Conservation (phyloP, 2,329 filamentous ascomycete species). For the Eutypella sp. region DNA sequence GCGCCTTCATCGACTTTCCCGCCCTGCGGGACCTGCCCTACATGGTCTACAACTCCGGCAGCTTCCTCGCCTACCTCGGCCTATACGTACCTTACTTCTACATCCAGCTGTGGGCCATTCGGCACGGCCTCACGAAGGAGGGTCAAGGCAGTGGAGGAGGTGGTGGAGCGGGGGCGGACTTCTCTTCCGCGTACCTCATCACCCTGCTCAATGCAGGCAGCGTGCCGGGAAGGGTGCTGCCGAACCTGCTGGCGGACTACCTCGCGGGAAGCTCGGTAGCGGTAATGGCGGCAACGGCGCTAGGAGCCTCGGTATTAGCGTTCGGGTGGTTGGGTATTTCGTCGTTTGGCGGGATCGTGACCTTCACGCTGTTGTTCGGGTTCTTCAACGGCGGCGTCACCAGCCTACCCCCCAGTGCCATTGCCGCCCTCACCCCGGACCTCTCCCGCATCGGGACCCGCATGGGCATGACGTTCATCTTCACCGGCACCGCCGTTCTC, state of each 20-base stretch:
- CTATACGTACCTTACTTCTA: constrained; percentile 34
- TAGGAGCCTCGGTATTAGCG: constrained; percentile 22
- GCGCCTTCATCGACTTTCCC: constrained; percentile 20
- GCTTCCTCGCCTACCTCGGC: constrained; percentile 28
- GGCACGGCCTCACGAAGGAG: constrained; percentile 9
- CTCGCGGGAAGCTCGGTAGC: constrained; percentile 22
- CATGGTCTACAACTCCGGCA: constrained; percentile 17
- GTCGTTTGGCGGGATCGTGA: constrained; percentile 20
- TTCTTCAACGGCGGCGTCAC: constrained; percentile 31
- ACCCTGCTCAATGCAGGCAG: constrained; percentile 32
- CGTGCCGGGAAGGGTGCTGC: constrained; percentile 31
- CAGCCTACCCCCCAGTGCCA: constrained; percentile 26
- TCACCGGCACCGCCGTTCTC: constrained; percentile 44
- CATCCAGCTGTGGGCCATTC: constrained; percentile 17
- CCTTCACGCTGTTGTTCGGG: constrained; percentile 30
- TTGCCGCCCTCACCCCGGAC: constrained; percentile 17
- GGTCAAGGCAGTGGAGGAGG: background rate
- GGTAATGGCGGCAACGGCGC: constrained; percentile 22
- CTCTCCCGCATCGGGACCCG: constrained; percentile 30
- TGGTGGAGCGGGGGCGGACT: background rate
- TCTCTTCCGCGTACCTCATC: constrained; percentile 25
- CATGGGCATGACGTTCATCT: constrained; percentile 36
- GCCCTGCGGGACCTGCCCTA: constrained; percentile 27
- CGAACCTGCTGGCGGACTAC: constrained; percentile 29
- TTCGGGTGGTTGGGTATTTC: constrained; percentile 28